phyloP scores from a whole-genome alignment of 345 rosid species.

The Boechera retrofracta region DNA sequence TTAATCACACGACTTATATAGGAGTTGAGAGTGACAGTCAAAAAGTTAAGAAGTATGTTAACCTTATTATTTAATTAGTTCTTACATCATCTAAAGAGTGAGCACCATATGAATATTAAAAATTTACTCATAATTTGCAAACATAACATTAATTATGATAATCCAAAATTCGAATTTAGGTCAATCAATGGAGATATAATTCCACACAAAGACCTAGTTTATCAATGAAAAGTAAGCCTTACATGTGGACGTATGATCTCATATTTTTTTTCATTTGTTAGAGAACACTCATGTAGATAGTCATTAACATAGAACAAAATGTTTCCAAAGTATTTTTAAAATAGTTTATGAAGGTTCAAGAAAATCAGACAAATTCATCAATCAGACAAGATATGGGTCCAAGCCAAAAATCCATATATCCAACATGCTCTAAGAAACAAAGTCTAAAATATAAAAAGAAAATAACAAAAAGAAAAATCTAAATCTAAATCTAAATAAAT shows the following conservation, averaged over 20 bases:
- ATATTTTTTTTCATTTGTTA: not conserved
- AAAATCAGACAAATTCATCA: slow-evolving; percentile 48
- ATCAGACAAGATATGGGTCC: slow-evolving; percentile 49
- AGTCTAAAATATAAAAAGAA: slow-evolving; percentile 44
- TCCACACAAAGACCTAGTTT: not conserved
- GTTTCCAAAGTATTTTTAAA: not conserved
- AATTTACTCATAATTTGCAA: not conserved
- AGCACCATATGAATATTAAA: not conserved
- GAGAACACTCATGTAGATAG: slow-evolving; percentile 17
- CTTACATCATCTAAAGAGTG: slow-evolving; percentile 23
- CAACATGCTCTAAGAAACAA: slow-evolving; percentile 47
- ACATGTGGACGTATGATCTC: slow-evolving; percentile 28
- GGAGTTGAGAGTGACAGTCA: slow-evolving; percentile 34
- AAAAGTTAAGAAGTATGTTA: slow-evolving; percentile 31
- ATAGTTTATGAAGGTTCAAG: slow-evolving; percentile 38
- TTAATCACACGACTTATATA: slow-evolving; percentile 38
- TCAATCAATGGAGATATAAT: not conserved
- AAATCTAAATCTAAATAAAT: slow-evolving; percentile 35
- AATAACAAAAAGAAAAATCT: slow-evolving; percentile 49
- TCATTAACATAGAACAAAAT: not conserved
- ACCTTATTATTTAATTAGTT: slow-evolving; percentile 19
- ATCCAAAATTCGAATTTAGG: not conserved
- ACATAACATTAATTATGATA: not conserved
- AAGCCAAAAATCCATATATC: slow-evolving; percentile 35
- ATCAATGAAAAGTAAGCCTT: slow-evolving; percentile 8